Conservation (phyloP, 1,284 basidiomycete species). For the Moesziomyces globuligerus region DNA sequence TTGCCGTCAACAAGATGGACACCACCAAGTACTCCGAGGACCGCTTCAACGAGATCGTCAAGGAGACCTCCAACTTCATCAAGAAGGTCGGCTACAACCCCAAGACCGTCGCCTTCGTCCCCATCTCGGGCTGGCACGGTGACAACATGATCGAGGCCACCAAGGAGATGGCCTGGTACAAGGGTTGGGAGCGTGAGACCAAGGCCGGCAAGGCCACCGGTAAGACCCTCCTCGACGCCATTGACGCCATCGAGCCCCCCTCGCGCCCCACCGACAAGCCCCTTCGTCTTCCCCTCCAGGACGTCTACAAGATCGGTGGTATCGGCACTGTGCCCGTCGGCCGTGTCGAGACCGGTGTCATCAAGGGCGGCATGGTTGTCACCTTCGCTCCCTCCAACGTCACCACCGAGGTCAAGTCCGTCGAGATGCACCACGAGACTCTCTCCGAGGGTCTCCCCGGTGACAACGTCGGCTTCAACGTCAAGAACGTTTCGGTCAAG, state of each 20-base stretch:
- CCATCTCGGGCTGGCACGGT: slow-evolving; percentile 99
- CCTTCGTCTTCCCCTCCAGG: slow-evolving; percentile 99
- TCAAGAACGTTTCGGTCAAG: slow-evolving; percentile 99
- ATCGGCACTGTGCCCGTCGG: slow-evolving; percentile 99
- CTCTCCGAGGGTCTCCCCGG: slow-evolving; percentile 93
- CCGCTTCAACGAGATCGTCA: slow-evolving; percentile 99
- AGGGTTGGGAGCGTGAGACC: slow-evolving; percentile 79
- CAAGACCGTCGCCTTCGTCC: slow-evolving; percentile 96
- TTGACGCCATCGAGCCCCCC: slow-evolving; percentile 99
- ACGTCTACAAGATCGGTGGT: slow-evolving; percentile 99
- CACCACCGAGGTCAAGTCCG: slow-evolving; percentile 99
- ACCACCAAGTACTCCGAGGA: slow-evolving; percentile 98
- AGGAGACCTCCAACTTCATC: slow-evolving; percentile 99
- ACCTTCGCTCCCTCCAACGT: slow-evolving; percentile 96
- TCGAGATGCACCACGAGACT: slow-evolving; percentile 99
- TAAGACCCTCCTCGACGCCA: slow-evolving; percentile 99
- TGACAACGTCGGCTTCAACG: slow-evolving; percentile 95
- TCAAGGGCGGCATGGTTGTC: slow-evolving; percentile 98
- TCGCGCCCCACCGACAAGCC: slow-evolving; percentile 97
- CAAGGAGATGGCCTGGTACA: slow-evolving; percentile 96
- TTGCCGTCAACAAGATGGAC: slow-evolving; percentile 99
- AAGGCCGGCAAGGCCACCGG: slow-evolving; percentile 93
- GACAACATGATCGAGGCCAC: slow-evolving; percentile 98
- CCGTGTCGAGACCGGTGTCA: slow-evolving; percentile 99
- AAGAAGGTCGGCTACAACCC: slow-evolving; percentile 99